Evolutionary conservation across 257 asterid genomes (phyloP), one percentile per base, ranked within the genome.

Genomic region (Galeopsis tetrahit): DNA sequence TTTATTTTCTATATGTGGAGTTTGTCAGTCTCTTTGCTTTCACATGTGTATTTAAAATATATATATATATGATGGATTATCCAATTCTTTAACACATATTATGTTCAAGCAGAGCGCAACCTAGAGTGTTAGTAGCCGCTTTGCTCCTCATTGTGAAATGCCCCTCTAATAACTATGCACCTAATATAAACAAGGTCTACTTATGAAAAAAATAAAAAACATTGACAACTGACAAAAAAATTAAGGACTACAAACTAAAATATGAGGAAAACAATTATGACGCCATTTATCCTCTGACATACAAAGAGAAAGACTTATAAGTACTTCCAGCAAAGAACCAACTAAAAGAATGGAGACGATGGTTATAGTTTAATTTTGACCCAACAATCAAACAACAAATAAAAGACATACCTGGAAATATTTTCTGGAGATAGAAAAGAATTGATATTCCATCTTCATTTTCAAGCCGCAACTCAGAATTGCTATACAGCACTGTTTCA

Each of bases 361-460:
- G 55, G 36, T 38, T 15, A 46, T 36, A 51, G 67, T 28, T 13
- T 43, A 46, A 39, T 66, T 46, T 44, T 13, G 7, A 49, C 53
- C 44, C 14, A 71, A 43, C 34, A 64, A 62, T 40, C 31, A 31
- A 58, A 10, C 63, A 58, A 10, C 63, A 81, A 57, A 60, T 32
- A 68, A 43, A 57, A 60, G 63, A 65, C 32, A 63, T 75, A 90
- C 98, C 98, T 65, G 99, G 99, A 82, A 91, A 94, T 83, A 94
- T 94, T 77, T 91, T 94, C 82, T 94, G 99, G 77, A 94, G 96
- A 85, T 94, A 94, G 83, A 94, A 94, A 77, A 94, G 83, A 61
- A 68, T 89, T 57, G 99, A 91, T 82, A 94, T 91, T 77, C 99
- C 99, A 88, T 94, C 99, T 84, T 94, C 99, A 83, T 94, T 94